phyloP scores from a whole-genome alignment of 106 monocot genomes.

The Allium fistulosum region DNA sequence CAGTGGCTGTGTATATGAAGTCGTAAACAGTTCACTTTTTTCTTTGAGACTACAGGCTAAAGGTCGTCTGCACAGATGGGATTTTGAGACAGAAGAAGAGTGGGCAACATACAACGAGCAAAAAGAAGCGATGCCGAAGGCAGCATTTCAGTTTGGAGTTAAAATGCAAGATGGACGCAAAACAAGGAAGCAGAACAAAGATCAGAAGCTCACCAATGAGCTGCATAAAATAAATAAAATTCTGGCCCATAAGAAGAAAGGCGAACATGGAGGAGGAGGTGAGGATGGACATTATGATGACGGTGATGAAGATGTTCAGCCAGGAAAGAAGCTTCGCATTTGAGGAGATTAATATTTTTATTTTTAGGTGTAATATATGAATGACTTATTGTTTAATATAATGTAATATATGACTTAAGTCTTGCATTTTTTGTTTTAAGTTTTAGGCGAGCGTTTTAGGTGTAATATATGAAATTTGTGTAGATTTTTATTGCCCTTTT shows the following conservation, averaged over 20 bases:
- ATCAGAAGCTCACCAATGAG: slow-evolving; percentile 94
- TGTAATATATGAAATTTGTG: too few relatives aligned
- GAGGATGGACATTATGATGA: slow-evolving; percentile 52
- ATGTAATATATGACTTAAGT: too few relatives aligned
- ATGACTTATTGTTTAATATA: too few relatives aligned
- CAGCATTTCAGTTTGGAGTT: slow-evolving; percentile 97
- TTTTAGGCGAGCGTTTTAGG: too few relatives aligned
- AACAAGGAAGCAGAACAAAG: slow-evolving; percentile 96
- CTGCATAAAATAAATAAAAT: slow-evolving; percentile 96
- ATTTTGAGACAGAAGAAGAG: slow-evolving; percentile 98
- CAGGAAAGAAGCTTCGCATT: slow-evolving; percentile 74
- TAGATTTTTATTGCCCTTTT: too few relatives aligned
- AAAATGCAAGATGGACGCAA: slow-evolving; percentile 99
- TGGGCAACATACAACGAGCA: slow-evolving; percentile 98
- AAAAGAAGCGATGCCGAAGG: slow-evolving; percentile 99
- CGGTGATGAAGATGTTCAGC: slow-evolving; percentile 46
- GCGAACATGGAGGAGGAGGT: slow-evolving; percentile 52
- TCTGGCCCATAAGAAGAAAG: slow-evolving; percentile 86
- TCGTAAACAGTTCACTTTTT: neutral
- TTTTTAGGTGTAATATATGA: too few relatives aligned
- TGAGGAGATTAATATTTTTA: slow-evolving; percentile 10
- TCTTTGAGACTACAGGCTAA: slow-evolving; percentile 53
- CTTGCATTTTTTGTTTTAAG: too few relatives aligned
- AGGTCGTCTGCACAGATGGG: slow-evolving; percentile 96
- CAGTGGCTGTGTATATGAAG: too few relatives aligned